Evolutionary conservation across 441 rosid species (phyloP).

Genomic region (Mallotus repandus): DNA sequence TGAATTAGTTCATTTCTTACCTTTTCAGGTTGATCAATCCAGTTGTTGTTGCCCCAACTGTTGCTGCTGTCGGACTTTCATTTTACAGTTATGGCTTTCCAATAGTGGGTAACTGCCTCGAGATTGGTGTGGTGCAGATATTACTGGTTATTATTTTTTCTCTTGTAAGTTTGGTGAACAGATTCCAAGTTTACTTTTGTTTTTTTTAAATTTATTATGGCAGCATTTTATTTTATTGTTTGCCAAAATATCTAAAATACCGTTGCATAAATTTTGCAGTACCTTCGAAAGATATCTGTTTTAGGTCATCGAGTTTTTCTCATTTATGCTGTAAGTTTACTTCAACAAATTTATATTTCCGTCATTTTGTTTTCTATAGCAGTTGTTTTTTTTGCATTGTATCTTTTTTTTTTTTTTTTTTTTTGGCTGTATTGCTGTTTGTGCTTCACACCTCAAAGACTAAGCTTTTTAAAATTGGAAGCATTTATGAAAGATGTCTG

Average conservation of each 20-base stretch:
- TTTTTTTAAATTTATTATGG: neutral
- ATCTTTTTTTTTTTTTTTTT: neutral
- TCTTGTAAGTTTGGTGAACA: constrained; percentile 62
- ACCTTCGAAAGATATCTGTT: constrained; percentile 94
- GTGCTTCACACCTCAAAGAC: neutral
- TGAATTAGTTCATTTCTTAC: constrained; percentile 18
- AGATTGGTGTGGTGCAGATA: constrained; percentile 82
- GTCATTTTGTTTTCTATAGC: neutral
- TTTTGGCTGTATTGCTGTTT: neutral
- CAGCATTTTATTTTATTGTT: constrained; percentile 9
- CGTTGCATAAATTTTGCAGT: constrained; percentile 48
- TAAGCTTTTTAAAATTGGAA: neutral
- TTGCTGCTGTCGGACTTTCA: constrained; percentile 97
- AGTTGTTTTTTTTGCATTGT: neutral
- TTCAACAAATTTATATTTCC: neutral
- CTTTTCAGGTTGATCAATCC: constrained; percentile 83
- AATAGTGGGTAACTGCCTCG: constrained; percentile 84
- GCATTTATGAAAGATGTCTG: neutral
- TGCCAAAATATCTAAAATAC: constrained; percentile 19
- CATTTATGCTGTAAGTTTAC: constrained; percentile 78
- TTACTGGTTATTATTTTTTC: constrained; percentile 81
- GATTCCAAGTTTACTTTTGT: constrained; percentile 12
- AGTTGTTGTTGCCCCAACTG: constrained; percentile 94
- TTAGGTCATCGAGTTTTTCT: constrained; percentile 90
- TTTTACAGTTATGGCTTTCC: constrained; percentile 95